These are phyloP conservation scores for Colletotrichum eremochloae DNA, from an alignment of 2,329 filamentous ascomycete genomes.

Conservation along the genomic window DNA sequence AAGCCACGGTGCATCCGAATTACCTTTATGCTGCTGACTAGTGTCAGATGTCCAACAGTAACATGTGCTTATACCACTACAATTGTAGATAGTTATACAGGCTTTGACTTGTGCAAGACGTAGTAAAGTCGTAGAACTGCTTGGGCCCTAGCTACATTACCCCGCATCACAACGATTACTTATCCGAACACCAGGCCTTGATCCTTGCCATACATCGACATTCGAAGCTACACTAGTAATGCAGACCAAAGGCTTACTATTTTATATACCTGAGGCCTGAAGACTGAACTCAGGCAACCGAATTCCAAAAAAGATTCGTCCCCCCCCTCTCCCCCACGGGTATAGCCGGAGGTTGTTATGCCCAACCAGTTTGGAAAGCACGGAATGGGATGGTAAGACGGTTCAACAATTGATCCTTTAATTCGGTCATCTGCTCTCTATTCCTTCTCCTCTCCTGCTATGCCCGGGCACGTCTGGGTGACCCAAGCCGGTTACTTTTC, in stretches of 20 bases:
- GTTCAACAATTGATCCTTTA: not conserved
- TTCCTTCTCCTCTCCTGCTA: no score
- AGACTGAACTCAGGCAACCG: not conserved
- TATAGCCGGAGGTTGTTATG: no score
- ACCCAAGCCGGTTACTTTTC: constrained; percentile 37
- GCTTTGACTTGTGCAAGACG: not conserved
- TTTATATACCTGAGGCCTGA: not conserved
- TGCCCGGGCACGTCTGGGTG: constrained; percentile 11
- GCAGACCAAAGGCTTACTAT: not conserved
- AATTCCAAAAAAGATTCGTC: not conserved
- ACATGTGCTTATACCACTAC: not conserved
- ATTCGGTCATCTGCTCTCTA: constrained; percentile 10
- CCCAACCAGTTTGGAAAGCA: not conserved
- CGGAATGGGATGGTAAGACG: no score
- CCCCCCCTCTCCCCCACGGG: no score
- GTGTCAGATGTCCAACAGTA: not conserved
- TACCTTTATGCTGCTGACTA: not conserved
- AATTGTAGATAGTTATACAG: not conserved
- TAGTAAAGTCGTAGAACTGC: not conserved
- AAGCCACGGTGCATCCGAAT: not conserved
- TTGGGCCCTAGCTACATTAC: not conserved
- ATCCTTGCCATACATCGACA: constrained; percentile 14
- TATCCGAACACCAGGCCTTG: not conserved
- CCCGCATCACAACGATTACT: not conserved
- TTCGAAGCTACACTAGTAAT: not conserved